Base-by-base conservation (phyloP, 768 basidiomycete species). In the Kwoniella heveanensis region DNA sequence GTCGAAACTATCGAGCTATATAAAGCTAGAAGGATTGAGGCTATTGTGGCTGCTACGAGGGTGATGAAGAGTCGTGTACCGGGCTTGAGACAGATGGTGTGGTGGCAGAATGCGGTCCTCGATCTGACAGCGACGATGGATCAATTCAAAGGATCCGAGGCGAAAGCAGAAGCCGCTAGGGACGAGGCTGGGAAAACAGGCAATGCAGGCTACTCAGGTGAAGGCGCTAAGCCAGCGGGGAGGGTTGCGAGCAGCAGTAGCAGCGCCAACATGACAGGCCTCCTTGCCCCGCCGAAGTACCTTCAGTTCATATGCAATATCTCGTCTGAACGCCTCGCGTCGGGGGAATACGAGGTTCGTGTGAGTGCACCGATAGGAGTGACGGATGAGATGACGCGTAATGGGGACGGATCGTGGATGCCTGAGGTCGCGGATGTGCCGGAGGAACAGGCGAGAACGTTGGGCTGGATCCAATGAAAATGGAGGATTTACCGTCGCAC, bases 31-130 rank as follows among this genome's bases (percentile, higher is more conserved):
- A 44, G 6, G 15, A 17, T 44, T 6, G 54, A 56, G 22, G 54
- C 54, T 3, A 24, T 56, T 15, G 13, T 56, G 5, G 37, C 19
- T 17, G 54, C 54, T 44, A 36, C 54, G n/a, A 56, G 39, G 25
- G 36, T 25, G 19, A 56, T 56, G 54, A 44, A 56, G 12, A 9
- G 10, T 5, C 36, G 25, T 25, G 36, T 36, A 37, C 30, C 36
- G 2, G 21, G 29, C 39, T n/a, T 56, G n/a, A 27, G 27, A 26
- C 25, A 44, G 37, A 27, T 46, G 36, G 15, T 21, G 39, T 56
- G 27, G 27, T 56, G 54, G 54, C 54, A 56, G 29, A 22, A 44
- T n/a, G n/a, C n/a, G 39, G 17, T 9, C 39, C 8, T 26, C 22
- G 13, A 24, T n/a, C n/a, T 2, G 22, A 24, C 13, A 44, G 17